phyloP scores from a whole-genome alignment of 2,329 filamentous ascomycete genomes.

The Colletotrichum karsti region DNA sequence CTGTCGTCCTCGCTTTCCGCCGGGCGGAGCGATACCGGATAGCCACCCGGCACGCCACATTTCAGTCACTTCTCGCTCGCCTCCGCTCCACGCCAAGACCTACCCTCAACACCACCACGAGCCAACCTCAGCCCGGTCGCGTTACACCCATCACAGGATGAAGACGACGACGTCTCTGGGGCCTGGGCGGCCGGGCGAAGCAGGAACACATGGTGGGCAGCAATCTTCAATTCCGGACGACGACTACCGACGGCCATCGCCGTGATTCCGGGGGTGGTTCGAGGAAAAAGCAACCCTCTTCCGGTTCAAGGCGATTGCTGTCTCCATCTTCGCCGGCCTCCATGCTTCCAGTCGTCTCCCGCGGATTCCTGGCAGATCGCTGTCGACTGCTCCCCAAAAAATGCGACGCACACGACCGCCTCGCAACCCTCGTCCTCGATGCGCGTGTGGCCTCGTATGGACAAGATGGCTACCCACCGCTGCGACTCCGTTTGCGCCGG shows the following conservation, averaged over 20 bases:
- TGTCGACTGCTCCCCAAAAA: background rate
- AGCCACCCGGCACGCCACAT: constrained; percentile 18
- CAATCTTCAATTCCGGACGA: background rate
- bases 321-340: background rate
- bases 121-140: background rate
- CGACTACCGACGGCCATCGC: background rate
- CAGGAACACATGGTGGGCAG: constrained; percentile 3
- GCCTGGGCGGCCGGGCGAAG: background rate
- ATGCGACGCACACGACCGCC: constrained; percentile 1
- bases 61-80: constrained; percentile 10
- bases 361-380: background rate
- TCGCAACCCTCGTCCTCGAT: background rate
- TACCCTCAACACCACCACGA: background rate
- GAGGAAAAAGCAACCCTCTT: background rate
- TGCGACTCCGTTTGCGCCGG: constrained; percentile 23
- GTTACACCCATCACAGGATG: background rate
- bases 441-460: constrained; percentile 15
- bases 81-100: constrained; percentile 14
- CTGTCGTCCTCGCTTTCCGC: constrained; percentile 1
- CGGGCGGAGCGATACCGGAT: constrained; percentile 23
- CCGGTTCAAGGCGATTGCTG: background rate
- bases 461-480: constrained; percentile 13
- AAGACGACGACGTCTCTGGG: background rate
- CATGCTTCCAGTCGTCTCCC: background rate
- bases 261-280: background rate